phyloP scores from a whole-genome alignment of 2,329 filamentous ascomycete genomes.

The Epichloe sp. region DNA sequence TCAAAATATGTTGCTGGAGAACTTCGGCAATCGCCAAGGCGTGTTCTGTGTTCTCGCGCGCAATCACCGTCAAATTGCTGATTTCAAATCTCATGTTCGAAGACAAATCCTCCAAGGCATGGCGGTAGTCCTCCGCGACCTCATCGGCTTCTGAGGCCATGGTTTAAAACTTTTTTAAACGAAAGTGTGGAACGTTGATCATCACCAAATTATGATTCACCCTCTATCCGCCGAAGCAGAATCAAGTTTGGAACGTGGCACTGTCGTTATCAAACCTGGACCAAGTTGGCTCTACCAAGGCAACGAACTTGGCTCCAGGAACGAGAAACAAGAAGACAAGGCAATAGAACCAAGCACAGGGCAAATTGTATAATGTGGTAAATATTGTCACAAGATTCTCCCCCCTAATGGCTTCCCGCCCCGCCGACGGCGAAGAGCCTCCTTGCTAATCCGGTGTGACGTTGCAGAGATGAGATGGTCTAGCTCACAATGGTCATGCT shows the following conservation, averaged over 20 bases:
- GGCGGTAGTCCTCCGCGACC: slow-evolving; percentile 89
- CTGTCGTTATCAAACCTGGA: slow-evolving; percentile 2
- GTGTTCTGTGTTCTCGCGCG: slow-evolving; percentile 92
- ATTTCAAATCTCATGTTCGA: slow-evolving; percentile 91
- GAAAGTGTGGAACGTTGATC: slow-evolving; percentile 3
- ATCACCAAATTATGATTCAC: slow-evolving; percentile 1
- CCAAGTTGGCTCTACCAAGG: neutral
- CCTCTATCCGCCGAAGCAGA: neutral
- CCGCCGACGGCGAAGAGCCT: neutral
- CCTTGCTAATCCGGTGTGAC: slow-evolving; percentile 2
- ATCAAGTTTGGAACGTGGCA: slow-evolving; percentile 2
- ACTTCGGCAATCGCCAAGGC: slow-evolving; percentile 85
- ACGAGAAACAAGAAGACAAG: neutral
- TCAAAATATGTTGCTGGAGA: slow-evolving; percentile 84
- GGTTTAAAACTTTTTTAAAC: slow-evolving; percentile 8
- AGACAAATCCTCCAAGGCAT: slow-evolving; percentile 81
- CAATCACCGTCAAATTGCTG: slow-evolving; percentile 92
- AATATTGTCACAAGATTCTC: slow-evolving; percentile 2
- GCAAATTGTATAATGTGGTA: slow-evolving; percentile 3
- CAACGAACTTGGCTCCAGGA: neutral
- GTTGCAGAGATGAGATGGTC: slow-evolving; percentile 1
- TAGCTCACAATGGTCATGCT: slow-evolving; percentile 3
- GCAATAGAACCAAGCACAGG: slow-evolving; percentile 3
- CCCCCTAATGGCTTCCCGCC: neutral
- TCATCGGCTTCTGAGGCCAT: slow-evolving; percentile 56